Conservation (phyloP, 2,329 filamentous ascomycete genomes). For the Botrytis fabae region DNA sequence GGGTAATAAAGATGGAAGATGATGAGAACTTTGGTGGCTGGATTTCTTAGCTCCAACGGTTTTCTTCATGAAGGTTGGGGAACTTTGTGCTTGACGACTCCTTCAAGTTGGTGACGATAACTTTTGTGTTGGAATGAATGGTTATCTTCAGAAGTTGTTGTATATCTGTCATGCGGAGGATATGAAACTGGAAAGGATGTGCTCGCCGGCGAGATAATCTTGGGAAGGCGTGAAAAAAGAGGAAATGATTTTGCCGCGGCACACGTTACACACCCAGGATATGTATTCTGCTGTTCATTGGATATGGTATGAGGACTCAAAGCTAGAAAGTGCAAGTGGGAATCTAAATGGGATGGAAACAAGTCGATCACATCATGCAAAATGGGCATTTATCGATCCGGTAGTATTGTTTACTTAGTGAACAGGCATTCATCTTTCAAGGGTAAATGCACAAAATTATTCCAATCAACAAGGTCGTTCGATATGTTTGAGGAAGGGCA, state of each 20-base stretch:
- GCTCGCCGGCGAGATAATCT: background rate
- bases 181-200: background rate
- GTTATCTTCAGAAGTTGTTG: background rate
- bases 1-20: background rate
- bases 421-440: background rate
- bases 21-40: background rate
- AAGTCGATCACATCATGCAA: background rate
- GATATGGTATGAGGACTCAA: background rate
- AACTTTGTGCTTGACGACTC: background rate
- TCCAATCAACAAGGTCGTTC: background rate
- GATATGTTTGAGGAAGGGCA: background rate
- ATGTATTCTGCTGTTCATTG: background rate
- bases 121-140: background rate
- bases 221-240: background rate
- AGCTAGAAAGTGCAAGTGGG: background rate
- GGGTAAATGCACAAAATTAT: background rate
- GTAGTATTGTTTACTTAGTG: background rate
- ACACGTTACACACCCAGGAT: background rate
- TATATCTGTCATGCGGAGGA: background rate
- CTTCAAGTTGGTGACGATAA: background rate
- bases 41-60: background rate
- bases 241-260: background rate
- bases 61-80: background rate
- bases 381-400: background rate
- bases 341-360: background rate